These are phyloP conservation scores for Colletotrichum sp. DNA, from an alignment of 2,329 filamentous ascomycete genomes.

Conservation along the genomic window DNA sequence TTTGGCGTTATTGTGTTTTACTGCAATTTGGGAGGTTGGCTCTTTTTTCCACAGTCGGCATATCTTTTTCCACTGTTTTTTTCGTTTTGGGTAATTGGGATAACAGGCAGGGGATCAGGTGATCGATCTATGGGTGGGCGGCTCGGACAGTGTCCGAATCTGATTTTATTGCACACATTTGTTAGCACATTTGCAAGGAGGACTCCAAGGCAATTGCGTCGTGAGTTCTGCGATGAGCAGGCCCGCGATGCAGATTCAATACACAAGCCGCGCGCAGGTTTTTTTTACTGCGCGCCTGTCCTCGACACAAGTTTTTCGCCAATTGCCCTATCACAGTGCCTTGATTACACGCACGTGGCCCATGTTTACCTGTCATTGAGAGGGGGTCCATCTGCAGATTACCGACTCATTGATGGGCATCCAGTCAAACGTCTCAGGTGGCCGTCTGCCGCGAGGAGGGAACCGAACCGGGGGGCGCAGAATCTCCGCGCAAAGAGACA, in stretches of 20 bases:
- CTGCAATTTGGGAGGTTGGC: background rate
- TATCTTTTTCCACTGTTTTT: background rate
- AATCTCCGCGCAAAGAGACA: background rate
- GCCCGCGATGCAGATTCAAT: background rate
- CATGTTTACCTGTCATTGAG: background rate
- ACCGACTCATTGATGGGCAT: background rate
- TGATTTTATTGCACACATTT: constrained; percentile 6
- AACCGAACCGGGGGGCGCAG: background rate
- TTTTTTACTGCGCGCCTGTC: background rate
- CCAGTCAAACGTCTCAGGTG: background rate
- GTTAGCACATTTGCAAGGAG: background rate
- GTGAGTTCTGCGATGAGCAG: background rate
- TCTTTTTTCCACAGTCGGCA: background rate
- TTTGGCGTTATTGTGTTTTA: background rate
- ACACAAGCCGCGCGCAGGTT: background rate
- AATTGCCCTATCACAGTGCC: background rate
- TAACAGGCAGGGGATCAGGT: background rate
- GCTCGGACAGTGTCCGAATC: constrained; percentile 18
- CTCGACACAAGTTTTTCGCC: background rate
- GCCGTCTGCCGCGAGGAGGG: background rate
- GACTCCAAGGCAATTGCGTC: background rate
- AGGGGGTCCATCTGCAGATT: background rate
- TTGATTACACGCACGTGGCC: background rate
- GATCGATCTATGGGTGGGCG: constrained; percentile 2
- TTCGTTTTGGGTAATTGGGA: background rate